Conservation (phyloP, 1,284 basidiomycete species). For the Anthracocystis setariae region DNA sequence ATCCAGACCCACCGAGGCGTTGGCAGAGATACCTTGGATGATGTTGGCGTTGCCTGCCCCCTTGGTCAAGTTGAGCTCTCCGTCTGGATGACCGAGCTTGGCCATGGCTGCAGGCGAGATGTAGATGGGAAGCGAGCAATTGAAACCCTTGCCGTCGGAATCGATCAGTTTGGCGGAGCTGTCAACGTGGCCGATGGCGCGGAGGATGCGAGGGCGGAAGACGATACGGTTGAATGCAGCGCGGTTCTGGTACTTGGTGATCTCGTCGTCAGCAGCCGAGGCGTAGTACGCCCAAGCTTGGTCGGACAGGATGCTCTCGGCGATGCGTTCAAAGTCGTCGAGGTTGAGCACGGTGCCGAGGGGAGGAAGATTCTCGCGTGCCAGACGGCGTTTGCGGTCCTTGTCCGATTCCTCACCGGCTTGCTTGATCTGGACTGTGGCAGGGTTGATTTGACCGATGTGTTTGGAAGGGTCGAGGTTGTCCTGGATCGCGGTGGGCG, state of each 20-base stretch:
- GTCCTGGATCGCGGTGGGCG: constrained; percentile 62
- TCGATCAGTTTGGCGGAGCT: constrained; percentile 68
- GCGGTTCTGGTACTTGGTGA: constrained; percentile 74
- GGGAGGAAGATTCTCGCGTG: constrained; percentile 71
- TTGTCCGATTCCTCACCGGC: constrained; percentile 37
- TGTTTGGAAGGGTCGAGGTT: constrained; percentile 54
- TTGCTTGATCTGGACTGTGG: constrained; percentile 48
- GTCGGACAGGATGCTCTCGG: constrained; percentile 53
- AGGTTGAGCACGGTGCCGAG: constrained; percentile 83
- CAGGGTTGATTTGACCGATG: constrained; percentile 56
- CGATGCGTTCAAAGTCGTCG: constrained; percentile 82
- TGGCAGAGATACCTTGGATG: constrained; percentile 87
- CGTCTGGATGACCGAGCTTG: constrained; percentile 90
- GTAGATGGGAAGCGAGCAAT: constrained; percentile 70
- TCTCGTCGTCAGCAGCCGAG: constrained; percentile 71
- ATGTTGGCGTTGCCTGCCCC: constrained; percentile 78
- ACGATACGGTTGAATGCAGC: constrained; percentile 89
- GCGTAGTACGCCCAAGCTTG: constrained; percentile 68
- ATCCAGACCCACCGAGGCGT: constrained; percentile 80
- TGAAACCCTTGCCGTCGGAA: constrained; percentile 23
- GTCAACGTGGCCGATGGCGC: constrained; percentile 86
- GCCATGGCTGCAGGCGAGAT: constrained; percentile 87
- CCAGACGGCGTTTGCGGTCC: constrained; percentile 36
- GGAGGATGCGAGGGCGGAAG: constrained; percentile 90
- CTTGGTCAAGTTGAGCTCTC: constrained; percentile 85